Conservation (phyloP, 164 flowering plant species). For the Warburgia ugandensis region DNA sequence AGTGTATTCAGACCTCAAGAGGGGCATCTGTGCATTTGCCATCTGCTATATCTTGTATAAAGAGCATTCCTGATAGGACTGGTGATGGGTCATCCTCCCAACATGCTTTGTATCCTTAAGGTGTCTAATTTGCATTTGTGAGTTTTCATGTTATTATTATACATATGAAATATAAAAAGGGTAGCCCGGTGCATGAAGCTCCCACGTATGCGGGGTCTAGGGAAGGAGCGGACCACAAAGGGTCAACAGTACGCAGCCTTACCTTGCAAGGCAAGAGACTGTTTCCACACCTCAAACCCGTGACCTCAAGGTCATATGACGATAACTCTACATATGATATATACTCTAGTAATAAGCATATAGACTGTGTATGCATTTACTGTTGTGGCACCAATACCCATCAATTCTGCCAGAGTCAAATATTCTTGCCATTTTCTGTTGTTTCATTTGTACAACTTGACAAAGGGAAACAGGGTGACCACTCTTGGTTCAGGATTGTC, state of each 20-base stretch:
- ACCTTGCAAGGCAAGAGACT: no score
- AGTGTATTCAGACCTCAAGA: constrained; percentile 29
- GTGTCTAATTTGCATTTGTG: no score
- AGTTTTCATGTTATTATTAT: no score
- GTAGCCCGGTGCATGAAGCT: no score
- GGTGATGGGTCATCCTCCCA: constrained; percentile 22
- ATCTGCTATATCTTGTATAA: constrained; percentile 55
- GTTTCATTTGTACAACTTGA: constrained; percentile 33
- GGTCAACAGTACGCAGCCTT: no score
- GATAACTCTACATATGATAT: no score
- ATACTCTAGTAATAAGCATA: background rate
- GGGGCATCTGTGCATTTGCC: constrained; percentile 25
- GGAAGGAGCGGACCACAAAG: no score
- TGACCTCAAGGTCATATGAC: no score
- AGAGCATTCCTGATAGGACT: background rate
- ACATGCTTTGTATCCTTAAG: constrained; percentile 62
- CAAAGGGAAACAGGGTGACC: constrained; percentile 47
- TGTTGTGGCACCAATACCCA: background rate
- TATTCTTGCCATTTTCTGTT: background rate
- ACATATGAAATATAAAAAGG: no score
- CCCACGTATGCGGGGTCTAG: no score
- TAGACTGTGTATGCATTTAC: background rate
- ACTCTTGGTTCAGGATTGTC: constrained; percentile 64
- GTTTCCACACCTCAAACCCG: no score
- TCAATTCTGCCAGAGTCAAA: background rate